These are phyloP conservation scores for Fusarium compactum DNA, from an alignment of 2,329 filamentous ascomycete genomes.

Conservation along the genomic window DNA sequence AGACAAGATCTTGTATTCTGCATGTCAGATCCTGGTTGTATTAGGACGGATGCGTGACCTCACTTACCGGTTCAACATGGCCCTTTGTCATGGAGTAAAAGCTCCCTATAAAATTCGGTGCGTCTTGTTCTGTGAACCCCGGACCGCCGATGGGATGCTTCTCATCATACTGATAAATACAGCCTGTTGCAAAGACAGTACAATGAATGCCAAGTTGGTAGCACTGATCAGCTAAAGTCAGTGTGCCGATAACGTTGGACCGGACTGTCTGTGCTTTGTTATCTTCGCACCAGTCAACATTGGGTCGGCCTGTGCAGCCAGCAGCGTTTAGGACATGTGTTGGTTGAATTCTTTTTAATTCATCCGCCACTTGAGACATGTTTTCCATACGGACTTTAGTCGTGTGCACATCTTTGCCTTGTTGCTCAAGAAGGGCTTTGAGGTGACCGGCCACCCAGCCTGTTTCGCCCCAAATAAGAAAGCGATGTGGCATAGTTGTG, in stretches of 20 bases:
- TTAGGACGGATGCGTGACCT: not conserved
- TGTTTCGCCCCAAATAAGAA: constrained; percentile 72
- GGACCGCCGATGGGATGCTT: constrained; percentile 66
- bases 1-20: constrained; percentile 66
- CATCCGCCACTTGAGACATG: constrained; percentile 66
- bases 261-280: constrained; percentile 75
- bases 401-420: constrained; percentile 70
- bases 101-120: constrained; percentile 73
- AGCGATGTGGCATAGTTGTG: not conserved
- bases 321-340: constrained; percentile 76
- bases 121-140: constrained; percentile 71
- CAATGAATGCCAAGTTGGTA: constrained; percentile 69
- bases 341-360: constrained; percentile 70
- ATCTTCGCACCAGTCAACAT: constrained; percentile 60
- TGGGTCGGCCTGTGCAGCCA: constrained; percentile 67
- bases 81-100: constrained; percentile 67
- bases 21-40: not conserved
- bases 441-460: constrained; percentile 74
- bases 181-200: constrained; percentile 76
- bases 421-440: constrained; percentile 66
- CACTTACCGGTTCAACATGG: constrained; percentile 65
- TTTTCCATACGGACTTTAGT: constrained; percentile 74
- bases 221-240: constrained; percentile 73
- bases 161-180: constrained; percentile 74
- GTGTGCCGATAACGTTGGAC: constrained; percentile 74